A percentile compares a stretch with the other conserved stretches of the same genome.
Evolutionary conservation across 371 early-diverging fungal species (phyloP).

Genomic region (Mortierella sp.): DNA sequence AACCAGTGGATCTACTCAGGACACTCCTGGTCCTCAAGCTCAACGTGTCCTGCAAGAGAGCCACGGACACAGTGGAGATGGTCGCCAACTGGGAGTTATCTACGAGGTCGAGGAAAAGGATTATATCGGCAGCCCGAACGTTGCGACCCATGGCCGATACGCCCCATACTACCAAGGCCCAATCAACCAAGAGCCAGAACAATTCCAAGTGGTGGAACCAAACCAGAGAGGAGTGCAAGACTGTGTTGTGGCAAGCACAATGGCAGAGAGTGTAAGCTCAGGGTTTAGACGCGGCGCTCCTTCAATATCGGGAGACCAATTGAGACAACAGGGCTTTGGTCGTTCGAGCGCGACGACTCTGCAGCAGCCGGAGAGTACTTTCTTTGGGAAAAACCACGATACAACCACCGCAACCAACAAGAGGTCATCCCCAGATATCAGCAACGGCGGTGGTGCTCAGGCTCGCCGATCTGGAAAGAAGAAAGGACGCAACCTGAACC

Average conservation of each 20-base stretch:
- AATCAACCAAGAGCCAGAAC: not conserved
- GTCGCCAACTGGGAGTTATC: not conserved
- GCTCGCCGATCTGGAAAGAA: not conserved
- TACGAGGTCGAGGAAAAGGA: not conserved
- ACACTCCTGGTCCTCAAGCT: not conserved
- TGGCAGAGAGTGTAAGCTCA: not conserved
- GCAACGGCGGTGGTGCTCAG: not conserved
- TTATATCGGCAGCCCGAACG: not conserved
- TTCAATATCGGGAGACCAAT: not conserved
- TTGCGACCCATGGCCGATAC: not conserved
- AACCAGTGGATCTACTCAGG: not conserved
- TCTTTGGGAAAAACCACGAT: not conserved
- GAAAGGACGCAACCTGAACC: not conserved
- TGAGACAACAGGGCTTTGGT: not conserved
- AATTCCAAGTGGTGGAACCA: not conserved
- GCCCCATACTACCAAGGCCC: not conserved
- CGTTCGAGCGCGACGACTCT: not conserved
- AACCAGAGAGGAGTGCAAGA: not conserved
- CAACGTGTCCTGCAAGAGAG: not conserved
- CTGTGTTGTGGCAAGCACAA: not conserved
- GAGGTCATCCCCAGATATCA: not conserved
- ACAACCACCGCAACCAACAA: not conserved
- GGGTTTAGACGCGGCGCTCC: not conserved
- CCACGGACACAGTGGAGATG: not conserved
- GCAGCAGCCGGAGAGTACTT: not conserved